phyloP scores from a whole-genome alignment of 768 basidiomycete genomes.

The Kwoniella dendrophila region DNA sequence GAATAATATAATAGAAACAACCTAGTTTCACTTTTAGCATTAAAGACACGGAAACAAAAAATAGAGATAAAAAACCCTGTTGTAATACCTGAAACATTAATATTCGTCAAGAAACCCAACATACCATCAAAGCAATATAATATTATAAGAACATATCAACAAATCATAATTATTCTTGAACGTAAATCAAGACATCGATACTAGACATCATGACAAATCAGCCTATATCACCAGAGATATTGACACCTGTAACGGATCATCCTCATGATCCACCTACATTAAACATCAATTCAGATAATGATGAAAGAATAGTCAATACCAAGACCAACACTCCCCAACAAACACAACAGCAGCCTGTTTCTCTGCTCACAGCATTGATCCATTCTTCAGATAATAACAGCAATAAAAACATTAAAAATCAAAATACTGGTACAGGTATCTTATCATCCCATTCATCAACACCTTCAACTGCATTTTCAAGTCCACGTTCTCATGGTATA shows the following conservation, averaged over 20 bases:
- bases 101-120: not conserved
- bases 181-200: not conserved
- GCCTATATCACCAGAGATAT: slow-evolving; percentile 14
- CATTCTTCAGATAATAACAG: slow-evolving; percentile 10
- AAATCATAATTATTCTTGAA: not conserved
- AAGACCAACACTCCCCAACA: too few species aligned
- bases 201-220: not conserved
- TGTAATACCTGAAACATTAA: not conserved
- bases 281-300: slow-evolving; percentile 4
- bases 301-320: not conserved
- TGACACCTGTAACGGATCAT: slow-evolving; percentile 16
- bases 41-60: not conserved
- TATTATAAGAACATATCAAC: not conserved
- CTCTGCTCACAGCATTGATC: slow-evolving; percentile 17
- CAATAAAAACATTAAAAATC: not conserved
- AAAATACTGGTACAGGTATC: not conserved
- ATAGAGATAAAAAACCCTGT: too few species aligned
- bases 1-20: too few species aligned
- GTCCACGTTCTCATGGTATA: slow-evolving; percentile 27
- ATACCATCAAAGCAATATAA: not conserved
- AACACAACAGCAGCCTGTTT: slow-evolving; percentile 8
- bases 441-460: slow-evolving; percentile 26
- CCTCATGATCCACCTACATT: not conserved
- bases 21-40: slow-evolving; percentile 4
- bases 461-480: slow-evolving; percentile 38